Evolutionary conservation across 2,329 filamentous ascomycete genomes (phyloP), one percentile per base, ranked within the genome.

Genomic region (Trichoderma endophyticum): DNA sequence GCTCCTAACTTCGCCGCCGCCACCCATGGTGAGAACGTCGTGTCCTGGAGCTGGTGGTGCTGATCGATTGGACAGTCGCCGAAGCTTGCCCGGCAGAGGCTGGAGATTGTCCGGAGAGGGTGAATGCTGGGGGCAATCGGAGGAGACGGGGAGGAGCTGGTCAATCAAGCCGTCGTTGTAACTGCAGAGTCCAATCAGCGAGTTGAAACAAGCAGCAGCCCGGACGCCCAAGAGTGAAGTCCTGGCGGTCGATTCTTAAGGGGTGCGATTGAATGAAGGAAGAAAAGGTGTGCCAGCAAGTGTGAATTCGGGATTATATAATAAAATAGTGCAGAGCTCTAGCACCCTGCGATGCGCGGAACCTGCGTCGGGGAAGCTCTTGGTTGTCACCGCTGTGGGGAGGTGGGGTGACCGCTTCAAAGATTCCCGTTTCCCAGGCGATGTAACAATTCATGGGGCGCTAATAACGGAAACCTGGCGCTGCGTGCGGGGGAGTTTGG

Each of bases 11-110:
- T 84, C 81, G 72, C 79, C 78, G 70, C 82, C 86, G 76, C 87
- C 87, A 76, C 87, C 87, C 87, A 89, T 88, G 76, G 76, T 83
- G 77, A 76, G 73, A 74, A 75, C 74, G 75, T 81, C 76, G 71
- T 78, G 76, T 43, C 78, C 77, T 71, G 79, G 77, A 74, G 79
- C 78, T 34, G 81, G 77, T 73, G 81, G 81, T 73, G 81, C 82
- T 73, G 81, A 83, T 73, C 78, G 80, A 74, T 82, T 82, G 64
- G 80, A 79, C 36, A 79, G 70, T 61, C 79, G 78, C 56, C 80
- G 78, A 21, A 78, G 75, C 63, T 75, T 80, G 67, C 74, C 75
- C 11, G 74, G 61, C 15, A 75, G 73, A 56, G 74, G 68, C 51
- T 59, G 70, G 36, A 67, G 74, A 51, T 65, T 73, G 70, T 77